These are phyloP conservation scores for Prunella vulgaris DNA, from an alignment of 257 asterid species.

Conservation along the genomic window DNA sequence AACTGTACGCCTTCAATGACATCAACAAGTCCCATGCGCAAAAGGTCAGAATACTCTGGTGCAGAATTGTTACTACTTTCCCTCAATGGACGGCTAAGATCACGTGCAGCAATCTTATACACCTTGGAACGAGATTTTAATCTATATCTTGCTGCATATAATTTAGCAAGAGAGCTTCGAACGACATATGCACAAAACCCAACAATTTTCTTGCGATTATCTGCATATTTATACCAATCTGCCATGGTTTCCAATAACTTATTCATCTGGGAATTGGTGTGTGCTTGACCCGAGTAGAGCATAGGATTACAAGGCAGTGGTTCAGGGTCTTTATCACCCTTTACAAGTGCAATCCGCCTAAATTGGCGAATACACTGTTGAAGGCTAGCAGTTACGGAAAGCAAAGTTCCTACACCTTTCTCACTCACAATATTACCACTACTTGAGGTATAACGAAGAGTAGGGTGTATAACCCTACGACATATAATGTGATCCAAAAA, in stretches of 20 bases:
- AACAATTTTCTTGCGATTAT: conserved; percentile 79
- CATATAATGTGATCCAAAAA: conserved; percentile 81
- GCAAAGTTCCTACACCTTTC: conserved; percentile 91
- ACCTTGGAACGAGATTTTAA: conserved; percentile 95
- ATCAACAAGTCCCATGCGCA: conserved; percentile 93
- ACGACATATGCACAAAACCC: conserved; percentile 94
- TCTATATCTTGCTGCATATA: conserved; percentile 92
- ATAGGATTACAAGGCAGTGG: conserved; percentile 95
- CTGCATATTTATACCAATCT: conserved; percentile 96
- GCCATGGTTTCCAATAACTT: conserved; percentile 92
- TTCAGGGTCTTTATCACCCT: conserved; percentile 92
- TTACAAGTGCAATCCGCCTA: conserved; percentile 65
- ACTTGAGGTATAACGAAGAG: conserved; percentile 80
- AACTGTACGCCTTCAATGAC: conserved; percentile 85
- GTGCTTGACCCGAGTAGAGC: conserved; percentile 98
- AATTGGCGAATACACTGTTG: conserved; percentile 81
- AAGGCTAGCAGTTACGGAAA: conserved; percentile 82
- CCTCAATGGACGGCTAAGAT: conserved; percentile 75
- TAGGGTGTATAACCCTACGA: conserved; percentile 84
- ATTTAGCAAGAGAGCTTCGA: conserved; percentile 91
- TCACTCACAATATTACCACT: conserved; percentile 80
- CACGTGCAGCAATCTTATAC: conserved; percentile 75
- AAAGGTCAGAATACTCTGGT: conserved; percentile 92
- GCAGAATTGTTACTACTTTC: conserved; percentile 76
- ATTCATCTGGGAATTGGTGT: conserved; percentile 91